These are phyloP conservation scores for Pyricularia pennisetigena DNA, from an alignment of 2,329 filamentous ascomycete species.

Conservation along the genomic window DNA sequence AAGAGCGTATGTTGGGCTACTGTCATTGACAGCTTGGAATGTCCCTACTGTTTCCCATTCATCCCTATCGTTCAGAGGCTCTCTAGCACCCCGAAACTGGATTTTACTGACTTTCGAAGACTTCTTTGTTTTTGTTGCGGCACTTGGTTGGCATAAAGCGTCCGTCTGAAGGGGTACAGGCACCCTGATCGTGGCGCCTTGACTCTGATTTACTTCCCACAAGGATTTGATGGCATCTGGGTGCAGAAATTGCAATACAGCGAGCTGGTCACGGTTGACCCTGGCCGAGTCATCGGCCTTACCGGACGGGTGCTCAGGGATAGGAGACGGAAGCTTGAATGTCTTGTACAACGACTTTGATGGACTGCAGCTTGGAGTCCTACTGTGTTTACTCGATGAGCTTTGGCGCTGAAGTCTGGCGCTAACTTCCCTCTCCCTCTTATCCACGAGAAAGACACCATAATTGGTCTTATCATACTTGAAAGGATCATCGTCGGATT, in stretches of 20 bases:
- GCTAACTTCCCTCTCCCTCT: conserved; percentile 33
- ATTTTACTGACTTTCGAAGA: not conserved
- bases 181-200: not conserved
- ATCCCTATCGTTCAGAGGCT: conserved; percentile 19
- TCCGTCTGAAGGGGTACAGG: not conserved
- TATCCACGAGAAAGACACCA: conserved; percentile 24
- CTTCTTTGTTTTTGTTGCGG: not conserved
- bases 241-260: not conserved
- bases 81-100: not conserved
- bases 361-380: conserved; percentile 13
- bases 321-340: conserved; percentile 7
- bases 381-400: conserved; percentile 13
- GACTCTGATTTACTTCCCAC: not conserved
- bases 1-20: conserved; percentile 5
- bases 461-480: conserved; percentile 31
- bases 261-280: not conserved
- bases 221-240: not conserved
- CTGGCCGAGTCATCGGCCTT: not conserved
- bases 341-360: conserved; percentile 18
- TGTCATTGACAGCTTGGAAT: conserved; percentile 12
- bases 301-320: conserved; percentile 7
- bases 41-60: conserved; percentile 29
- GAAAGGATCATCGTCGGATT: conserved; percentile 32
- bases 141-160: not conserved
- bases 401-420: conserved; percentile 24